phyloP scores from a whole-genome alignment of 169 alveolate genomes.

The Eimeria tenella region DNA sequence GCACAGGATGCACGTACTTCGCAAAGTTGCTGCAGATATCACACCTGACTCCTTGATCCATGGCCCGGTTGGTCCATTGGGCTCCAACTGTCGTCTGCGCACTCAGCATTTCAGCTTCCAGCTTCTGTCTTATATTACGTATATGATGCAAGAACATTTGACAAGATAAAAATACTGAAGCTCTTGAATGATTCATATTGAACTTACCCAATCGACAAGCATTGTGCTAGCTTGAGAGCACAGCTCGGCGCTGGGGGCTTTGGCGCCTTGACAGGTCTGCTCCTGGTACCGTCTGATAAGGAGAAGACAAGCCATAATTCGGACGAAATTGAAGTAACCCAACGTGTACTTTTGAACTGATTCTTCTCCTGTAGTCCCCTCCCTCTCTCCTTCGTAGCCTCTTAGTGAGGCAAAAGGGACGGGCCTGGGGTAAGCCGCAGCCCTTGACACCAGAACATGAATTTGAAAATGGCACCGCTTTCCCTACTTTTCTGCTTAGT shows the following conservation, averaged over 20 bases:
- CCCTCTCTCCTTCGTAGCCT: not conserved
- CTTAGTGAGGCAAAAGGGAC: slow-evolving; percentile 50
- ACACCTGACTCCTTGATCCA: too few species aligned
- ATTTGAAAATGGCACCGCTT: slow-evolving; percentile 3
- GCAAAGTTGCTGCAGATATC: too few species aligned
- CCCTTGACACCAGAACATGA: slow-evolving; percentile 10
- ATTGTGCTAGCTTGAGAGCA: slow-evolving; percentile 51
- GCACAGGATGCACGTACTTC: too few species aligned
- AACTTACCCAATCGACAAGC: not conserved
- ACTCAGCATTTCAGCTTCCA: not conserved
- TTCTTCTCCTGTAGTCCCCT: not conserved
- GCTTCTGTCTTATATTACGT: not conserved
- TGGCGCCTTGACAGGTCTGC: slow-evolving; percentile 45
- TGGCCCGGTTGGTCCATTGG: slow-evolving; percentile 56
- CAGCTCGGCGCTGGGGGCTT: slow-evolving; percentile 16
- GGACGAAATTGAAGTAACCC: not conserved
- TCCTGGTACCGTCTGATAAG: not conserved
- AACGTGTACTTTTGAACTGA: not conserved
- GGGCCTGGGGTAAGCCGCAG: slow-evolving; percentile 5
- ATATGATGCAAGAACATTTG: not conserved
- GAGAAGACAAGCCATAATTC: not conserved
- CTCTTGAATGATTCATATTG: slow-evolving; percentile 10
- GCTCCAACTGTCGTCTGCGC: not conserved
- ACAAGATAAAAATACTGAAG: slow-evolving; percentile 3
- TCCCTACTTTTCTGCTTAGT: not conserved